phyloP scores from a whole-genome alignment of 1,284 basidiomycete species.

The Cutaneotrichosporon sp. region DNA sequence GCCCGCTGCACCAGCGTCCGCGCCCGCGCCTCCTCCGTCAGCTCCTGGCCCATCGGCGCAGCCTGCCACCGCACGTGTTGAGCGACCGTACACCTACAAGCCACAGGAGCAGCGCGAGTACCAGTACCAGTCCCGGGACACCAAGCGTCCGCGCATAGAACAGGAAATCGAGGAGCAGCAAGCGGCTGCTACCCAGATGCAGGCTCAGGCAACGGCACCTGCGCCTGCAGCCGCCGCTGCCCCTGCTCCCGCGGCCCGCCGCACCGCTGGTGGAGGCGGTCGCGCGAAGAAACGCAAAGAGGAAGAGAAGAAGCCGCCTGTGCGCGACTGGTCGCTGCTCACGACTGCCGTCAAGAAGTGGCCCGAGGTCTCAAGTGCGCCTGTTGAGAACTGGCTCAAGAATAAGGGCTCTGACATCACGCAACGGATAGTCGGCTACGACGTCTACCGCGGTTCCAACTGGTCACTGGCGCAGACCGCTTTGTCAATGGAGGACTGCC shows the following conservation, averaged over 20 bases:
- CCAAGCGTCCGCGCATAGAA: conserved; percentile 47
- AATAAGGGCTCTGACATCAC: conserved; percentile 18
- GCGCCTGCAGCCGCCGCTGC: conserved; percentile 10
- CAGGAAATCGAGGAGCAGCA: conserved; percentile 42
- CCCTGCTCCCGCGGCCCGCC: conserved; percentile 10
- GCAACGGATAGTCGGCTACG: conserved; percentile 26
- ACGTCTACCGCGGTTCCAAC: conserved; percentile 35
- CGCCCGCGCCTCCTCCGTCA: conserved; percentile 10
- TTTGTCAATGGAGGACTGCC: conserved; percentile 19
- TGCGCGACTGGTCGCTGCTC: conserved; percentile 34
- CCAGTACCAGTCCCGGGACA: conserved; percentile 37
- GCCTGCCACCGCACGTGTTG: conserved; percentile 26
- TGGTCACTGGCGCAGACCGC: conserved; percentile 36
- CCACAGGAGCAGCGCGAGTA: conserved; percentile 30
- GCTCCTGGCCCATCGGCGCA: conserved; percentile 10
- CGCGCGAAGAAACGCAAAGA: conserved; percentile 41
- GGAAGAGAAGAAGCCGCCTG: conserved; percentile 33
- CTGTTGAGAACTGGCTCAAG: conserved; percentile 40
- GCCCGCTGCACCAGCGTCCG: neutral
- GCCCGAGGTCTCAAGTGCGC: conserved; percentile 37
- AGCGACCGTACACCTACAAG: conserved; percentile 41
- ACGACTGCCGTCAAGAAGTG: conserved; percentile 29
- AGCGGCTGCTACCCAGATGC: neutral
- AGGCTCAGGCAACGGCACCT: neutral
- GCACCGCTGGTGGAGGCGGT: conserved; percentile 28